Base-by-base conservation (phyloP, 148 eudicot genomes). In the Vaccinium myrtillus region DNA sequence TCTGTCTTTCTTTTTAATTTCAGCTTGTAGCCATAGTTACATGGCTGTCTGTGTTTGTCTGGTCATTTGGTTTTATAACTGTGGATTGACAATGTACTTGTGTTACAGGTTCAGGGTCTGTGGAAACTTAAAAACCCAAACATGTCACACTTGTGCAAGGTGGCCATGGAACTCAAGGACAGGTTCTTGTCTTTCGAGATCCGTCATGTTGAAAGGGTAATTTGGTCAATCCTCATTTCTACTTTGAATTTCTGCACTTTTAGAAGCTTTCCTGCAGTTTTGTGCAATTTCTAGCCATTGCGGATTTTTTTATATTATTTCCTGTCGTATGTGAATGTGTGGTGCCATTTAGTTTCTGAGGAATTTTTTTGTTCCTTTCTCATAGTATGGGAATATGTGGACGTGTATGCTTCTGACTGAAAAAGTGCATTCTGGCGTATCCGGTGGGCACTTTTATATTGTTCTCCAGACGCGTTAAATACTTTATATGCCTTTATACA, bases 111-210 rank as follows among this genome's bases (percentile, higher is more conserved):
- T 87, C 89, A 87, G 86, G 98, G 98, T 77, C 81, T 89, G 36
- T 95, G 98, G 98, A 94, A 89, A 91, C 88, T 90, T 54, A 95
- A 95, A 87, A 90, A 88, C 83, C 92, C 86, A 59, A 95, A 93
- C 86, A 95, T 94, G 98, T 90, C 97, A 55, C 91, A 83, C 63
- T 88, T 95, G 78, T 95, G 95, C 90, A 91, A 90, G 89, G 91
- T 91, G 84, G 98, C 92, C 43, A 88, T 84, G 87, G 92, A 92
- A 82, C 90, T 95, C 81, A 90, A 87, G 82, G 90, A 89, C 39
- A 88, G 90, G 88, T 94, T 95, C 81, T 4, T 78, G 14, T 90
- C 95, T 19, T 95, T 94, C 51, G 75, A 90, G 85, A 93, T 95
- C 71, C 87, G 85, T 81, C 97, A 95, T 88, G 89, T 95, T 79